A percentile compares a stretch with the other conserved stretches of the same genome.
These are phyloP conservation scores for Epichloe hybrida DNA, from an alignment of 2,329 filamentous ascomycete genomes.

Conservation along the genomic window DNA sequence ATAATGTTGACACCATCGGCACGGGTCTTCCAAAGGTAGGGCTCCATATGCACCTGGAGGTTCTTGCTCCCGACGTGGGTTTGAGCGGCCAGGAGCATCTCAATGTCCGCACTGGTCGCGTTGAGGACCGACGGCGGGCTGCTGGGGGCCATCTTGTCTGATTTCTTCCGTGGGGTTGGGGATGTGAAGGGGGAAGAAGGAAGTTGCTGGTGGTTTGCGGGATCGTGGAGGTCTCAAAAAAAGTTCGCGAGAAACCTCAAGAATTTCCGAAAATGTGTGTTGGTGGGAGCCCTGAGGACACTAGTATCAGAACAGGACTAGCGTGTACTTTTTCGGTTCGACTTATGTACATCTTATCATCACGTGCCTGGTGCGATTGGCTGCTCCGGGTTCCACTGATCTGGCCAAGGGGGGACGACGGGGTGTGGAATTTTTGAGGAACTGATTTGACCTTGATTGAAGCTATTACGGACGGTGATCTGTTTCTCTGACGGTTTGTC, in stretches of 20 bases:
- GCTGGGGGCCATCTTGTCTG: constrained; percentile 79
- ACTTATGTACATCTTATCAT: not conserved
- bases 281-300: constrained; percentile 20
- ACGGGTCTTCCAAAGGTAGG: constrained; percentile 99
- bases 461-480: not conserved
- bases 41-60: constrained; percentile 98
- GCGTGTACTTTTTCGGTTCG: constrained; percentile 2
- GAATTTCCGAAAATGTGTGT: constrained; percentile 28
- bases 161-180: constrained; percentile 23
- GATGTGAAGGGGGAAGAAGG: constrained; percentile 17
- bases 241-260: constrained; percentile 28
- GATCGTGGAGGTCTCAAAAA: constrained; percentile 18
- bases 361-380: constrained; percentile 22
- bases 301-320: constrained; percentile 16
- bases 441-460: too few species aligned
- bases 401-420: not conserved
- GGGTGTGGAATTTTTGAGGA: constrained; percentile 22
- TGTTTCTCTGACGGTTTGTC: not conserved
- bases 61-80: constrained; percentile 97
- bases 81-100: constrained; percentile 97
- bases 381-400: constrained; percentile 1
- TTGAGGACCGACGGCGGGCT: constrained; percentile 95
- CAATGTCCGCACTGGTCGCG: constrained; percentile 95
- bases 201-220: constrained; percentile 11
- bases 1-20: constrained; percentile 96